Evolutionary conservation across 257 asterid genomes (phyloP), one percentile per base, ranked within the genome.

Genomic region (Hygrophila difformis): DNA sequence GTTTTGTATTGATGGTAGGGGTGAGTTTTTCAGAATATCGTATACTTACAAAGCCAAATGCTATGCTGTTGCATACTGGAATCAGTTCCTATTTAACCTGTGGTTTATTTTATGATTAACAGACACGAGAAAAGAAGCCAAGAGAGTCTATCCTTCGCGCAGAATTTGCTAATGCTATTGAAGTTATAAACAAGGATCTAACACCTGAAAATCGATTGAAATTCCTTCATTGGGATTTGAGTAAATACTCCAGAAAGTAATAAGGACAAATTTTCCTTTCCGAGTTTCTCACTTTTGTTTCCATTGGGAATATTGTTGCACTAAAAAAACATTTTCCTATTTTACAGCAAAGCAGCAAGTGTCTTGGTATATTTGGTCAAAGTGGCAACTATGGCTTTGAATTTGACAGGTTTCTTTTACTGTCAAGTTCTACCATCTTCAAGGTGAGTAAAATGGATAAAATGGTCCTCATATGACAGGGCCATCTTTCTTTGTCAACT

Each of bases 171-270:
- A 71, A 65, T 74, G 98, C 98, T 37, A 86, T 91, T 65, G 89
- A 71, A 57, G 57, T 62, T 48, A 67, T 91, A 46, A 91, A 91
- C 64, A 76, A 55, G 66, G 84, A 76, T 70, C 77, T 82, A 8
- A 22, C 77, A 1, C 71, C 31, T 73, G 83, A 73, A 56, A 63
- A 75, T 56, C 94, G 68, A 54, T 65, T 91, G 82, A 91, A 70
- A 71, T 91, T 86, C 69, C 84, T 86, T 65, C 98, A 86, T 57
- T 91, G 96, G 96, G 98, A 91, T 67, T 67, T 91, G 60, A 86
- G 76, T 60, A 82, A 76, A 66, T 61, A 70, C 71, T 73, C 96
- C 33, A 80, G 70, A 82, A 80, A 68, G 98, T 91, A 69, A 17
- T 22, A 26, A 37, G 2, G 21, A 23, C 53, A 39, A 6, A 6